Percentiles rank a stretch among this genome's conserved stretches.
Conservation (phyloP, 345 rosid species). For the Raphanus raphanistrum region DNA sequence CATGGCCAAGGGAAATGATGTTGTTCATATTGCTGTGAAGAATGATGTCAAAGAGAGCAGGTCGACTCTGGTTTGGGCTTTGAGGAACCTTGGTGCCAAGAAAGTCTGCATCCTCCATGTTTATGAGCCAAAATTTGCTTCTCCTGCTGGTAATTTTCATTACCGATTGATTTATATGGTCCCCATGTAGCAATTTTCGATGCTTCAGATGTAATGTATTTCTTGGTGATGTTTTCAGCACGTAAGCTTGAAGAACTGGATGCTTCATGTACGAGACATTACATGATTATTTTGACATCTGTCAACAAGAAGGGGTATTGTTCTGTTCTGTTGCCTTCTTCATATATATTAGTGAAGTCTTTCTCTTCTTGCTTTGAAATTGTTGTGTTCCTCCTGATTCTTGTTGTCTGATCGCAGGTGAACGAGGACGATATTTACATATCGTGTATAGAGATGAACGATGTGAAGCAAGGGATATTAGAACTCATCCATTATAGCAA, state of each 20-base stretch:
- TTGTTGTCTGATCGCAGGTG: conserved; percentile 44
- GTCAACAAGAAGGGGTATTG: conserved; percentile 42
- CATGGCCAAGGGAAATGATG: conserved; percentile 38
- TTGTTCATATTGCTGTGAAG: conserved; percentile 65
- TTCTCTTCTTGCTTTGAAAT: background rate
- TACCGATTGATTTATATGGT: background rate
- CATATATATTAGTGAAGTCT: background rate
- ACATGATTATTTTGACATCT: conserved; percentile 41
- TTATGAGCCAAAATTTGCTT: conserved; percentile 46
- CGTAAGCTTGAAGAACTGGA: conserved; percentile 34
- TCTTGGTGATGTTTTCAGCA: conserved; percentile 12
- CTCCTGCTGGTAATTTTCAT: conserved; percentile 36
- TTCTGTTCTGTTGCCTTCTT: conserved; percentile 21
- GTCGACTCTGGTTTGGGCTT: conserved; percentile 56
- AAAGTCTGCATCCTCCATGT: conserved; percentile 56
- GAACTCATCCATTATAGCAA: conserved; percentile 56
- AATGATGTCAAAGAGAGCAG: conserved; percentile 49
- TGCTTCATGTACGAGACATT: conserved; percentile 39
- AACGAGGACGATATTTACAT: conserved; percentile 42
- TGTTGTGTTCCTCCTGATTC: background rate
- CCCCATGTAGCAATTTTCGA: background rate
- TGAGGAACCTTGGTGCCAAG: conserved; percentile 43
- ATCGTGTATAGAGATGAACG: conserved; percentile 50
- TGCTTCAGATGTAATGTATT: conserved; percentile 7
- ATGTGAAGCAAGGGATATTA: conserved; percentile 61